Conservation (phyloP, 441 rosid genomes). For the Brassica balearica region DNA sequence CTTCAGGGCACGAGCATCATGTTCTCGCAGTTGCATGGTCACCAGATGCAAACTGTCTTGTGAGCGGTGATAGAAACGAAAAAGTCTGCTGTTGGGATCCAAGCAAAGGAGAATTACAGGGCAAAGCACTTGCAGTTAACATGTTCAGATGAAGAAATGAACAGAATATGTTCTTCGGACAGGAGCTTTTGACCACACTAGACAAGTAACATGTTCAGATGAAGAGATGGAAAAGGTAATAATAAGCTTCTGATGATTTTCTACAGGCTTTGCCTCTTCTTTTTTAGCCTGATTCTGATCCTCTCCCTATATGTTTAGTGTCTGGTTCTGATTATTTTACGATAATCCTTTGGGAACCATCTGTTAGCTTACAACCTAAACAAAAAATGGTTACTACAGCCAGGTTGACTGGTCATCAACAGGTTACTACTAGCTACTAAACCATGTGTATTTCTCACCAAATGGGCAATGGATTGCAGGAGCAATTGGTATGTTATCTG, state of each 20-base stretch:
- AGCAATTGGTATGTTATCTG: no score
- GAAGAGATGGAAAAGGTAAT: slow-evolving; percentile 91
- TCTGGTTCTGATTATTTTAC: slow-evolving; percentile 98
- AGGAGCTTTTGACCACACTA: slow-evolving; percentile 95
- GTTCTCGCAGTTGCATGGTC: slow-evolving; percentile 97
- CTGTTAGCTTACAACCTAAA: slow-evolving; percentile 80
- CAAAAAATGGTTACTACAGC: background rate
- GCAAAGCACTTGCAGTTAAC: slow-evolving; percentile 55
- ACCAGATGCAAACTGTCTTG: slow-evolving; percentile 92
- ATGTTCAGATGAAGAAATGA: no score
- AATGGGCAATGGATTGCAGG: slow-evolving; percentile 78
- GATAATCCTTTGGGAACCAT: slow-evolving; percentile 97
- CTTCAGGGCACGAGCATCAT: slow-evolving; percentile 93
- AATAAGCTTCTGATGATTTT: slow-evolving; percentile 32
- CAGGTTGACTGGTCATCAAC: slow-evolving; percentile 91
- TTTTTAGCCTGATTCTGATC: slow-evolving; percentile 28
- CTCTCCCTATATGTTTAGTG: slow-evolving; percentile 49
- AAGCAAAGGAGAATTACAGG: slow-evolving; percentile 78
- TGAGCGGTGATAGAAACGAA: slow-evolving; percentile 91
- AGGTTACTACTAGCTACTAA: slow-evolving; percentile 50
- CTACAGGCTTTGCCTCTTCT: background rate
- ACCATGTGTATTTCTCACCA: slow-evolving; percentile 96
- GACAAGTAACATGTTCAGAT: slow-evolving; percentile 62
- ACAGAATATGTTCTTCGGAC: slow-evolving; percentile 72
- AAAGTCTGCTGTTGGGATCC: slow-evolving; percentile 94